These are phyloP conservation scores for Cutaneotrichosporon arboriforme DNA, from an alignment of 1,284 basidiomycete species.

Conservation along the genomic window DNA sequence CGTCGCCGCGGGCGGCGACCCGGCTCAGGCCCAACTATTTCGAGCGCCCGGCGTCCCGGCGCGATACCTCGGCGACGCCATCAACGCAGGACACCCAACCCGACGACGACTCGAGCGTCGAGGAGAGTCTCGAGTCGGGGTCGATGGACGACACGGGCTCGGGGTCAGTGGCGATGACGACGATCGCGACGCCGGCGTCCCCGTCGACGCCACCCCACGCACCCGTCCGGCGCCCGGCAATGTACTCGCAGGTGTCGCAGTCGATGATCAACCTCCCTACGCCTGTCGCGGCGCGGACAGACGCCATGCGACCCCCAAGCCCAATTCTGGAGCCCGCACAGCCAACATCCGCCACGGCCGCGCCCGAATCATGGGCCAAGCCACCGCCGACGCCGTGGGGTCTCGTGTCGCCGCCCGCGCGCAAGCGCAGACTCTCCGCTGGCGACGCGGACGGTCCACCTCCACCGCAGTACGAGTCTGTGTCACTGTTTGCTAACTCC, in stretches of 20 bases:
- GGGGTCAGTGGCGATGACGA: slow-evolving; percentile 6
- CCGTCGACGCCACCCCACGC: background rate
- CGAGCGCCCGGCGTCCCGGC: background rate
- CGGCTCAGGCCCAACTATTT: background rate
- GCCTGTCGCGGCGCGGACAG: background rate
- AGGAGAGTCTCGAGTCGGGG: background rate
- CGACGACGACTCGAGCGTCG: slow-evolving; percentile 2
- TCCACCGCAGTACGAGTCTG: slow-evolving; percentile 46
- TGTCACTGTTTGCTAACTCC: background rate
- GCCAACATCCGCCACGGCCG: background rate
- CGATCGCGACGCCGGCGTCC: slow-evolving; percentile 5
- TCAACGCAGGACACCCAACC: background rate
- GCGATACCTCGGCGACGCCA: slow-evolving; percentile 1
- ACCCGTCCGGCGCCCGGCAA: slow-evolving; percentile 49
- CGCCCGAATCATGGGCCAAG: background rate
- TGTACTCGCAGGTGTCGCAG: slow-evolving; percentile 61
- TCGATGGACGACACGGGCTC: slow-evolving; percentile 7
- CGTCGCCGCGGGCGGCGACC: background rate
- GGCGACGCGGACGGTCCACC: slow-evolving; percentile 42
- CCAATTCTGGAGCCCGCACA: background rate
- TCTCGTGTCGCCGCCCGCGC: slow-evolving; percentile 4
- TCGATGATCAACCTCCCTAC: slow-evolving; percentile 54
- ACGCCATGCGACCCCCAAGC: background rate
- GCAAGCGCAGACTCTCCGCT: slow-evolving; percentile 48
- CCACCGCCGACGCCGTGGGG: slow-evolving; percentile 2